Evolutionary conservation across 1,284 basidiomycete species (phyloP).

Genomic region (Tylopilus sp.): DNA sequence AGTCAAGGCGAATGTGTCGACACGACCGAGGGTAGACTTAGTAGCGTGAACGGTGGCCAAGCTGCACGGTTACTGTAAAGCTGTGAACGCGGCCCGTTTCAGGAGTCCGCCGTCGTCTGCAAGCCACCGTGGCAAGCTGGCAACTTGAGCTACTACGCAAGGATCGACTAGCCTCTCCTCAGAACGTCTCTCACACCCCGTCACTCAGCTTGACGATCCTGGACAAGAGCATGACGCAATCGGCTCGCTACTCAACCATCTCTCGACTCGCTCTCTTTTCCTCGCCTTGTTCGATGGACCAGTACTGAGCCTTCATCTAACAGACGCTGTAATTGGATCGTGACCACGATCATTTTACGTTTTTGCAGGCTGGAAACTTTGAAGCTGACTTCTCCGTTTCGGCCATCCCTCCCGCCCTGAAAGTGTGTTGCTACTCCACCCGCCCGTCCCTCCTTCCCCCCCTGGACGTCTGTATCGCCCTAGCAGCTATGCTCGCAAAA

Average conservation of each 20-base stretch:
- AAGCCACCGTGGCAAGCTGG: too few relatives aligned
- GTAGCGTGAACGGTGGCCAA: too few relatives aligned
- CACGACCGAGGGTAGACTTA: too few relatives aligned
- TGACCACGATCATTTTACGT: slow-evolving; percentile 48
- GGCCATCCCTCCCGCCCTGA: slow-evolving; percentile 6
- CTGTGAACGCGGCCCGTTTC: too few relatives aligned
- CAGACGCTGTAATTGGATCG: slow-evolving; percentile 53
- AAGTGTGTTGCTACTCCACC: slow-evolving; percentile 1
- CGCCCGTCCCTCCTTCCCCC: slow-evolving; percentile 9
- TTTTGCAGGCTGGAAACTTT: slow-evolving; percentile 43
- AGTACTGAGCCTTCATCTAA: neutral
- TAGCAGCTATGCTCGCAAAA: slow-evolving; percentile 11
- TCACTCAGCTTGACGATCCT: slow-evolving; percentile 31
- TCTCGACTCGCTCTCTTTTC: slow-evolving; percentile 29
- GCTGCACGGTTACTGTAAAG: too few relatives aligned
- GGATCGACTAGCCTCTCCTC: too few relatives aligned
- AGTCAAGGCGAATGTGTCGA: too few relatives aligned
- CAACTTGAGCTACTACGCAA: too few relatives aligned
- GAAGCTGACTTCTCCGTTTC: slow-evolving; percentile 37
- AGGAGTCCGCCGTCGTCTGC: too few relatives aligned
- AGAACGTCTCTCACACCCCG: too few relatives aligned
- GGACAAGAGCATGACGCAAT: slow-evolving; percentile 22
- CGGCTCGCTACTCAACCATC: slow-evolving; percentile 28
- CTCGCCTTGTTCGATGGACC: slow-evolving; percentile 21
- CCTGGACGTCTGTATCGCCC: neutral